These are phyloP conservation scores for Massarina eburnea DNA, from an alignment of 2,329 filamentous ascomycete species.

Conservation along the genomic window DNA sequence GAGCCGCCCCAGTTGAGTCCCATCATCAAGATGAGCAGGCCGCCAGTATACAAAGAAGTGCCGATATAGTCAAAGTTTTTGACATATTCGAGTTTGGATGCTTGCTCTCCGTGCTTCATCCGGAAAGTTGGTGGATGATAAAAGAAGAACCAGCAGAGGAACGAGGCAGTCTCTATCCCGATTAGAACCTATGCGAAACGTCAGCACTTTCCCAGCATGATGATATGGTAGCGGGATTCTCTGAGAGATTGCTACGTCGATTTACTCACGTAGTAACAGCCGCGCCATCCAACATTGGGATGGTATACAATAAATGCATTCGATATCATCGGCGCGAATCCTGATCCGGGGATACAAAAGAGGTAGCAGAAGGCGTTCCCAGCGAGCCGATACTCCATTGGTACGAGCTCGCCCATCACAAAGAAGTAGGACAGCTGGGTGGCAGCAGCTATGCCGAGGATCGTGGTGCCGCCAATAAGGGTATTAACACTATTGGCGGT, in stretches of 20 bases:
- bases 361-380: conserved; percentile 14
- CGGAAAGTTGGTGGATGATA: conserved; percentile 15
- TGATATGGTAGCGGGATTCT: background rate
- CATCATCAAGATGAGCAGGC: conserved; percentile 20
- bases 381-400: conserved; percentile 18
- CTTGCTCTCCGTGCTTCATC: conserved; percentile 12
- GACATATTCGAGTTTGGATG: conserved; percentile 4
- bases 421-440: conserved; percentile 17
- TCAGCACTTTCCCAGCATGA: background rate
- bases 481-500: conserved; percentile 14
- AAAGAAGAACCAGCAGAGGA: conserved; percentile 14
- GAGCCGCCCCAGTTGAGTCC: conserved; percentile 55
- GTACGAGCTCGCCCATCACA: conserved; percentile 20
- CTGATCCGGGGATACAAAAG: conserved; percentile 14
- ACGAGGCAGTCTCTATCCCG: conserved; percentile 6
- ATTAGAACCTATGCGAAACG: conserved; percentile 4
- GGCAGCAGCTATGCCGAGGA: conserved; percentile 16
- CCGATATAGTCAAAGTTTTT: conserved; percentile 17
- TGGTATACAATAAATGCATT: conserved; percentile 12
- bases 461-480: conserved; percentile 10
- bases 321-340: conserved; percentile 11
- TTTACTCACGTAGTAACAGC: conserved; percentile 9
- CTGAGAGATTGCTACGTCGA: background rate
- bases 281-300: conserved; percentile 12
- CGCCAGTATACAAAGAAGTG: conserved; percentile 8